Percentiles rank a stretch among this genome's conserved stretches.
Conservation (phyloP, 202 grass and related monocot species). For the Zoysia matrella region DNA sequence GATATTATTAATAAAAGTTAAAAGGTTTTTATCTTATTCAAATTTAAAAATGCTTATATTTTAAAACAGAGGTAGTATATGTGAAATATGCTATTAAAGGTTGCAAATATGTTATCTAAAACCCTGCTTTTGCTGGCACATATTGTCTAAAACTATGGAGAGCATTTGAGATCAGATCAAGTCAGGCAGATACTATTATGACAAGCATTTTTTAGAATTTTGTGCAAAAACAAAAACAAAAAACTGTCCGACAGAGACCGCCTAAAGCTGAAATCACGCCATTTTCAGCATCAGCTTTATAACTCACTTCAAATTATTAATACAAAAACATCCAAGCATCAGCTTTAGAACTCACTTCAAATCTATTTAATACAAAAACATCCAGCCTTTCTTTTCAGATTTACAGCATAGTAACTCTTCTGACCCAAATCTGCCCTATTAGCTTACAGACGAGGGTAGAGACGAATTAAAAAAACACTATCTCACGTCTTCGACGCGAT, state of each 20-base stretch:
- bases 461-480: conserved; percentile 41
- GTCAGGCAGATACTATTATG: not conserved
- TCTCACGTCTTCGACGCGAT: conserved; percentile 44
- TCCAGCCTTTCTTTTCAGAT: conserved; percentile 50
- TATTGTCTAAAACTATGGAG: not conserved
- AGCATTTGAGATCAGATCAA: conserved; percentile 4
- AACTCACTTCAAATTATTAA: too few species aligned
- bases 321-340: not conserved
- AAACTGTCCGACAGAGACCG: conserved; percentile 20
- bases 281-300: conserved; percentile 6
- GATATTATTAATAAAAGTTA: too few species aligned
- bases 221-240: conserved; percentile 37
- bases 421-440: conserved; percentile 51
- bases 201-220: conserved; percentile 31
- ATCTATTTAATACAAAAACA: conserved; percentile 41
- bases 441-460: conserved; percentile 52
- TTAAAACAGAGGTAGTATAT: too few species aligned
- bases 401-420: conserved; percentile 59
- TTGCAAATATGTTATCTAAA: too few species aligned
- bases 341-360: conserved; percentile 40
- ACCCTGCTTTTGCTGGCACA: too few species aligned
- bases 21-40: too few species aligned
- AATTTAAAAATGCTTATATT: too few species aligned
- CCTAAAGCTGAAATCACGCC: conserved; percentile 15
- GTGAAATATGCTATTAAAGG: too few species aligned